These are phyloP conservation scores for Emmonsiellopsis sp. DNA, from an alignment of 2,329 filamentous ascomycete species.

Conservation along the genomic window DNA sequence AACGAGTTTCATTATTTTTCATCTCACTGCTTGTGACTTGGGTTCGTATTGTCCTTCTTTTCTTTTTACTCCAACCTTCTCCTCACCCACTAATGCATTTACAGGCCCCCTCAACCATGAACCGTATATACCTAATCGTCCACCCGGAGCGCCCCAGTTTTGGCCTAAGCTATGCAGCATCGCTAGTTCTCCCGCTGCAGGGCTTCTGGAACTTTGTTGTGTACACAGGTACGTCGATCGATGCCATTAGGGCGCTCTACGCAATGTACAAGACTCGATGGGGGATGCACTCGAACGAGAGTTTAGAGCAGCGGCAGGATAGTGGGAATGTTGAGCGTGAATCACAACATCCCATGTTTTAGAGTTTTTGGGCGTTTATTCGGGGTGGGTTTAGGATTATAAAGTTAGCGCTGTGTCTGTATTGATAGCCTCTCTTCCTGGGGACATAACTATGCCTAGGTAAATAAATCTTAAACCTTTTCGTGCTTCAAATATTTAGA, in stretches of 20 bases:
- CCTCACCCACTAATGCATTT: not conserved
- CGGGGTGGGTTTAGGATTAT: no score
- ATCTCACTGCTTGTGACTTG: conserved; percentile 36
- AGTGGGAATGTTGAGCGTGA: not conserved
- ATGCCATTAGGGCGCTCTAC: not conserved
- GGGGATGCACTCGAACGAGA: not conserved
- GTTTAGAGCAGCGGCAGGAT: not conserved
- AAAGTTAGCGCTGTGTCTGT: no score
- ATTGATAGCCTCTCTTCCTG: no score
- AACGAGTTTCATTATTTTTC: conserved; percentile 33
- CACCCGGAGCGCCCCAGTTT: conserved; percentile 46
- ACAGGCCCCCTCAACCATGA: conserved; percentile 61
- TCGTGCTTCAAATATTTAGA: no score
- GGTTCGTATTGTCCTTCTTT: conserved; percentile 15
- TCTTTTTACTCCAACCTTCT: not conserved
- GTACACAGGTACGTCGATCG: conserved; percentile 58
- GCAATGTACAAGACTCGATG: not conserved
- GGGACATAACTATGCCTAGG: no score
- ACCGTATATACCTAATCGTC: conserved; percentile 63
- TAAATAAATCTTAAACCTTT: no score
- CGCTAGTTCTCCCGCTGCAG: conserved; percentile 69
- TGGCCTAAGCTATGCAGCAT: conserved; percentile 59
- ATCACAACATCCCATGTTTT: not conserved
- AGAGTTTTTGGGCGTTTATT: no score
- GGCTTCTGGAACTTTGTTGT: conserved; percentile 80